These are phyloP conservation scores for Paratinospora sagittata DNA, from an alignment of 164 flowering plant genomes.

Conservation along the genomic window DNA sequence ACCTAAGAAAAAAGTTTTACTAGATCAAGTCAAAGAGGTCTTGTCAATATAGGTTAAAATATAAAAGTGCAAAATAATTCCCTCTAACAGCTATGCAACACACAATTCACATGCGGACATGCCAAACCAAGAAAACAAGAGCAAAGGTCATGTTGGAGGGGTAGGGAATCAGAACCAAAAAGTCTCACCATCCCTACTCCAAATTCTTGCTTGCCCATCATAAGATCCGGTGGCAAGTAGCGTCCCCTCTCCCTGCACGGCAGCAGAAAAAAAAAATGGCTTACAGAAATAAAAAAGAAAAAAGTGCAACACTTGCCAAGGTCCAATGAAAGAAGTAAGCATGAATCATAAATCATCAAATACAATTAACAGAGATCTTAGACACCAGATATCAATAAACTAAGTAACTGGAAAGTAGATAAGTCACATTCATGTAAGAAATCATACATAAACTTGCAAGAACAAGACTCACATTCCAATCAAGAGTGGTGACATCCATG, in stretches of 20 bases:
- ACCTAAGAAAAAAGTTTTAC: neutral
- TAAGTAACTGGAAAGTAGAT: neutral
- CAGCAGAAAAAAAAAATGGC: neutral
- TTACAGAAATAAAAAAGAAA: neutral
- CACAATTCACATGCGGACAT: neutral
- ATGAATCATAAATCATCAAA: neutral
- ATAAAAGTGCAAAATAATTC: neutral
- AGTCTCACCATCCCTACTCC: constrained; percentile 77
- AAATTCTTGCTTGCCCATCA: constrained; percentile 97
- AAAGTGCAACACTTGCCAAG: neutral
- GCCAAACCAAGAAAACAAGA: neutral
- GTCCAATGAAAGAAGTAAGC: neutral
- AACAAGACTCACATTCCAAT: constrained; percentile 86
- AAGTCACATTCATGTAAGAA: too few species aligned
- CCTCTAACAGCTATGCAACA: neutral
- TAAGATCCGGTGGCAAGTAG: constrained; percentile 96
- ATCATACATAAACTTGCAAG: neutral
- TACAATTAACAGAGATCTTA: too few species aligned
- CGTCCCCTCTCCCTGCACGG: constrained; percentile 81
- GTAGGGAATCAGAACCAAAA: neutral
- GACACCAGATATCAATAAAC: neutral
- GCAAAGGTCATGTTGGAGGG: neutral
- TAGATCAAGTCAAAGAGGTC: neutral
- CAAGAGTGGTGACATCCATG: constrained; percentile 95
- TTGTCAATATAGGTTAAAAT: too few species aligned